phyloP scores from a whole-genome alignment of 306 rosid species.

The Cyamopsis tetragonoloba region DNA sequence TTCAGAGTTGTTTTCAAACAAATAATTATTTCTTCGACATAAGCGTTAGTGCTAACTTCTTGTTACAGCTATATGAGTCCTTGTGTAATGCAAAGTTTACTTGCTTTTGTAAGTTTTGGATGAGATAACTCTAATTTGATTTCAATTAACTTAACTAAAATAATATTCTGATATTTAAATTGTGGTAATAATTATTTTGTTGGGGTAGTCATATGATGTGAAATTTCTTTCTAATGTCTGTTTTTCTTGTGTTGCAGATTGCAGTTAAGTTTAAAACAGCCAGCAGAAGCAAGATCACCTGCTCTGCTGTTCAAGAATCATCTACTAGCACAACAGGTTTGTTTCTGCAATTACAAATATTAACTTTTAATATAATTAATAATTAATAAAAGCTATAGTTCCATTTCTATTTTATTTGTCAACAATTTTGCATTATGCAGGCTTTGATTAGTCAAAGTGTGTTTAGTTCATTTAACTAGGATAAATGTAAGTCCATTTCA shows the following conservation, averaged over 20 bases:
- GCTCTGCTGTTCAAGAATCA: slow-evolving; percentile 87
- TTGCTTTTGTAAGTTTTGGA: background rate
- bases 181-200: background rate
- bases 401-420: background rate
- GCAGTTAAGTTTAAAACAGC: slow-evolving; percentile 33
- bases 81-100: background rate
- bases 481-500: too few species aligned
- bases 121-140: background rate
- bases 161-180: background rate
- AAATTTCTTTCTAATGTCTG: background rate
- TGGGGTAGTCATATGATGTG: background rate
- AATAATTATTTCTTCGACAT: too few species aligned
- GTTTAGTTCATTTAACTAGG: too few species aligned
- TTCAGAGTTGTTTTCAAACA: too few species aligned
- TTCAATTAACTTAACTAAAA: background rate
- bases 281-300: slow-evolving; percentile 44
- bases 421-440: background rate
- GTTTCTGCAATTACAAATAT: slow-evolving; percentile 23
- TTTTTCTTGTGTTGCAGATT: slow-evolving; percentile 34
- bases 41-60: background rate
- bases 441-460: background rate
- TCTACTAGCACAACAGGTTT: slow-evolving; percentile 62
- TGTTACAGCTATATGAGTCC: background rate
- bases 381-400: background rate
- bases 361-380: too few species aligned